Base-by-base conservation (phyloP, 1,139 yeast genomes). In the Debaryomyces coudertii region DNA sequence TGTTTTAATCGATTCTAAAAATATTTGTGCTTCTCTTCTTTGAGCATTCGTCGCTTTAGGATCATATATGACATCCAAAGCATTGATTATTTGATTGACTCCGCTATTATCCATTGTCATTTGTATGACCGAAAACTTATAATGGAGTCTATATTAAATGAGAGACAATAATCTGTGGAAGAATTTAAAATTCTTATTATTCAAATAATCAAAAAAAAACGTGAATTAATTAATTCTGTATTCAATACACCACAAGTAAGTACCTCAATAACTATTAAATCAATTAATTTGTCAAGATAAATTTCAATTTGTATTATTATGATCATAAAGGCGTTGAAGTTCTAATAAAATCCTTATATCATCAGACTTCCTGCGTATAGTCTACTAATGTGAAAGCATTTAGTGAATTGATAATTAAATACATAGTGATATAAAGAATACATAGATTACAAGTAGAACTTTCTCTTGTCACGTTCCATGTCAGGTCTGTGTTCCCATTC, bases 401-500 rank as follows among this genome's bases (percentile, higher is more conserved):
- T 22, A 20, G 12, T 33, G 18, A 11, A 31, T 16, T 31, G 37
- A 24, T 18, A n/a, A 27, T 24, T 22, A 22, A 29, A 16, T 41
- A 31, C 29, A 28, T 20, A 18, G 14, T 27, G 14, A 16, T 36
- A 36, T 36, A 27, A 18, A 25, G 22, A 20, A 24, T 24, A 39
- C 20, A 31, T 14, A 37, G 33, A 43, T 53, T 73, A 92, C 56
- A 92, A 72, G 63, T 90, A 87, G 64, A 93, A 93, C 80, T 89
- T 90, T 69, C 84, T 84, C 83, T 90, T 93, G 64, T 93, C 97
- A 61, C 87, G 85, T 67, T 93, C 98, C 97, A 93, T 92, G 55
- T 88, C 96, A 11, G 97, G 86, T 56, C 89, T 82, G 69, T 90
- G 96, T 68, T 93, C 97, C 97, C 98, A 93, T 60, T 90, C 96